phyloP scores from a whole-genome alignment of 2,329 filamentous ascomycete genomes.

The Mycocentrospora acerina region DNA sequence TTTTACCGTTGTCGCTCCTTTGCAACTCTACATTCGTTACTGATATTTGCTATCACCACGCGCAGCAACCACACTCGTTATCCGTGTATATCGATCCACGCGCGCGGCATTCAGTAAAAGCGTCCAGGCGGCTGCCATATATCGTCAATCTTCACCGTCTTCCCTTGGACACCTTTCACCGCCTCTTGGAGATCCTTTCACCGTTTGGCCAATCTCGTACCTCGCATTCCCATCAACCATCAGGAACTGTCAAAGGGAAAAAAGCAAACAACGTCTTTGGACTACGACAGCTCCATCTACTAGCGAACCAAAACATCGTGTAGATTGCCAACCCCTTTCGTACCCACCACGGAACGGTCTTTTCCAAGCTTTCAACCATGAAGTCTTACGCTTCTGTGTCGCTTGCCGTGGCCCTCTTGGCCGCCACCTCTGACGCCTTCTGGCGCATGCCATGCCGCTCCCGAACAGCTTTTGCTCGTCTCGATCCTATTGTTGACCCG shows the following conservation, averaged over 20 bases:
- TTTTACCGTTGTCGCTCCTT: conserved; percentile 30
- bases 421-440: conserved; percentile 60
- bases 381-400: conserved; percentile 32
- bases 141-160: conserved; percentile 8
- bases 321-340: conserved; percentile 4
- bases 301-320: conserved; percentile 2
- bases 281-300: not conserved
- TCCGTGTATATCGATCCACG: conserved; percentile 24
- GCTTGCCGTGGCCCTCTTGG: conserved; percentile 34
- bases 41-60: conserved; percentile 9
- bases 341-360: conserved; percentile 6
- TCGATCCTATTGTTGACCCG: conserved; percentile 48
- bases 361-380: conserved; percentile 19
- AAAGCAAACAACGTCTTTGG: conserved; percentile 2
- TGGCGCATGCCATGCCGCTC: conserved; percentile 69
- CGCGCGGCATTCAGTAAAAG: conserved; percentile 12
- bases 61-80: conserved; percentile 28
- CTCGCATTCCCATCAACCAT: conserved; percentile 3
- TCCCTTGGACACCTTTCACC: conserved; percentile 2
- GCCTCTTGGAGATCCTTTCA: conserved; percentile 9
- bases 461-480: conserved; percentile 60
- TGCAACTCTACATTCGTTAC: conserved; percentile 30
- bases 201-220: conserved; percentile 5
- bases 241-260: conserved; percentile 3
- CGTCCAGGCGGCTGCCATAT: conserved; percentile 30